These are phyloP conservation scores for Neonectria magnoliae DNA, from an alignment of 2,329 filamentous ascomycete genomes.

Conservation along the genomic window DNA sequence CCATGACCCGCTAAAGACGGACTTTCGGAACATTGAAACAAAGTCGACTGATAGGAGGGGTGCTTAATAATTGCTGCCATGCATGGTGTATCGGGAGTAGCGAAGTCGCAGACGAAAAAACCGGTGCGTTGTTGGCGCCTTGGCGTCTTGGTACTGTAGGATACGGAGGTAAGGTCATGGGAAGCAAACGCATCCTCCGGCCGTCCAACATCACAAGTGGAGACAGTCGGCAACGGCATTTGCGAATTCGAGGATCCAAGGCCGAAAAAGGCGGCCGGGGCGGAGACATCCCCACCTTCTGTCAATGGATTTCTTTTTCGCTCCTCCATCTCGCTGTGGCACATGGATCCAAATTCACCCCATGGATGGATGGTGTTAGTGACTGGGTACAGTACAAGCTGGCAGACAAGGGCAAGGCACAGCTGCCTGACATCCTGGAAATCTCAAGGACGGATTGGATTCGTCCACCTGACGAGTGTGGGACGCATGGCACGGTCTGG, in stretches of 20 bases:
- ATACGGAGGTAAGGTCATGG: neutral
- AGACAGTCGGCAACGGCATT: constrained; percentile 1
- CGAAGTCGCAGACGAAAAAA: neutral
- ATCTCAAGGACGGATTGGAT: neutral
- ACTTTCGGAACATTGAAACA: constrained; percentile 22
- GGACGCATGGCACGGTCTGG: neutral
- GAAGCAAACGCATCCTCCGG: neutral
- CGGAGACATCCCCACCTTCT: neutral
- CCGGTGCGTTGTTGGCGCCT: constrained; percentile 10
- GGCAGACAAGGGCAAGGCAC: neutral
- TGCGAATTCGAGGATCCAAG: neutral
- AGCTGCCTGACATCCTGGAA: constrained; percentile 5
- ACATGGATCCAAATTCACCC: constrained; percentile 1
- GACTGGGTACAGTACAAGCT: neutral
- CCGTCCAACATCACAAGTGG: neutral
- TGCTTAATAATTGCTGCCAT: constrained; percentile 12
- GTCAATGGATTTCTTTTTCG: neutral
- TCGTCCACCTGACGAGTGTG: neutral
- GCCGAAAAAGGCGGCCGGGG: constrained; percentile 2
- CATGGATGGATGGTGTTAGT: neutral
- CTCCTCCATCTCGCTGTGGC: neutral
- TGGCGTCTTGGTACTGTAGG: neutral
- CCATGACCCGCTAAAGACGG: neutral
- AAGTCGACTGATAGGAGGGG: neutral
- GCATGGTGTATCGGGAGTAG: neutral